phyloP scores from a whole-genome alignment of 2,329 filamentous ascomycete species.

The Penicillium sp. region DNA sequence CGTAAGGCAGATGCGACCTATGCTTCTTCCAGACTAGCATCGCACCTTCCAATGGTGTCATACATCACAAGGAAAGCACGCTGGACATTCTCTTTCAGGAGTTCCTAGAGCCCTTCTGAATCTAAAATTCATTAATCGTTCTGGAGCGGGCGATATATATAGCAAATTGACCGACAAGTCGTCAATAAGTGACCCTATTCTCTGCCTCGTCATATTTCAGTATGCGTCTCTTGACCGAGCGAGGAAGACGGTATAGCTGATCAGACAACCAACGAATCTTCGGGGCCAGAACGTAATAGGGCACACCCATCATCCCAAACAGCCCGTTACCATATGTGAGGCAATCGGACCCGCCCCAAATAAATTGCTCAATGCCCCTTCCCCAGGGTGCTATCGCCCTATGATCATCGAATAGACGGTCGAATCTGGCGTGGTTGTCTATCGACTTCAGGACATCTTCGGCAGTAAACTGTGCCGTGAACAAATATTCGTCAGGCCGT shows the following conservation, averaged over 20 bases:
- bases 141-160: background rate
- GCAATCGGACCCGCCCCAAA: background rate
- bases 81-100: background rate
- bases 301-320: background rate
- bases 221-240: background rate
- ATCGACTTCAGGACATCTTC: background rate
- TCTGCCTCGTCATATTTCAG: background rate
- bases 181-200: background rate
- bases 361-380: background rate
- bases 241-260: slow-evolving; percentile 2
- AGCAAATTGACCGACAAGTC: background rate
- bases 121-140: too few species aligned
- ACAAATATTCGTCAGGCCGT: background rate
- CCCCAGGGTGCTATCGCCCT: background rate
- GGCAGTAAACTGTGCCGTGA: background rate
- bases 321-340: background rate
- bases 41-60: background rate
- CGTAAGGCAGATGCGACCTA: background rate
- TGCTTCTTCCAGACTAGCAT: background rate
- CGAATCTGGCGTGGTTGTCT: background rate
- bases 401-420: background rate
- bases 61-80: background rate
- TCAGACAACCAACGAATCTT: background rate
- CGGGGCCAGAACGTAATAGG: background rate
- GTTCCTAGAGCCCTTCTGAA: background rate